Base-by-base conservation (phyloP, 2,329 filamentous ascomycete species). In the Byssochlamys sp. region DNA sequence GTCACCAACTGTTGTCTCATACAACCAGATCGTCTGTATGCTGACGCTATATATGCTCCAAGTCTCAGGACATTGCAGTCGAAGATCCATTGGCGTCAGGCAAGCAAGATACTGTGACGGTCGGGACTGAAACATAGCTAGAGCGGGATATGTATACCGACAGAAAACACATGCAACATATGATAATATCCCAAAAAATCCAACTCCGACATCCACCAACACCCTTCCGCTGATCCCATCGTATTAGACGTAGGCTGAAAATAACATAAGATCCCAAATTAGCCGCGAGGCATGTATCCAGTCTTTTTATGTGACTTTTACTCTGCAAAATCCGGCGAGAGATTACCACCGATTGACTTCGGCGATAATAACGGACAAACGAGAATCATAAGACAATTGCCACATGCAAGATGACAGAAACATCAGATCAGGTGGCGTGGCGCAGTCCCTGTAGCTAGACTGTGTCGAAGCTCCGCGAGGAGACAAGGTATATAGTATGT, bases 261-360 rank as follows among this genome's bases (percentile, higher is more conserved):
- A 45, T 19, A 45, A 45, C 51, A 53, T 52, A 52, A 55, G 60
- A 61, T 58, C 55, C 55, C 56, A 59, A 64, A 61, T 57, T 61
- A 59, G 67, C 68, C 67, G 68, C 58, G 60, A 62, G 60, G 60
- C 60, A 51, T 54, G 50, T 57, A 59, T 55, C 57, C 50, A 62
- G 50, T 61, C 55, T 60, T 60, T 59, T 60, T 59, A 61, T 69
- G 65, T 62, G 39, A 65, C 63, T 64, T 67, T 63, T 67, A 64
- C 63, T 58, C 62, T 60, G 59, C 62, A 62, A 57, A 57, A 59
- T 24, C 49, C 49, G 24, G 49, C 3, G 49, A 27, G 49, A 51
- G 24, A 26, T 28, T 14, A 26, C 45, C 45, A 24, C 49, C 49
- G 12, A 14, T 9, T 45, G 39, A 45, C 29, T 45, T 45, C 9